A percentile compares a stretch with the other conserved stretches of the same genome.
Evolutionary conservation across 2,329 filamentous ascomycete species (phyloP).

Genomic region (Didymella sp.): DNA sequence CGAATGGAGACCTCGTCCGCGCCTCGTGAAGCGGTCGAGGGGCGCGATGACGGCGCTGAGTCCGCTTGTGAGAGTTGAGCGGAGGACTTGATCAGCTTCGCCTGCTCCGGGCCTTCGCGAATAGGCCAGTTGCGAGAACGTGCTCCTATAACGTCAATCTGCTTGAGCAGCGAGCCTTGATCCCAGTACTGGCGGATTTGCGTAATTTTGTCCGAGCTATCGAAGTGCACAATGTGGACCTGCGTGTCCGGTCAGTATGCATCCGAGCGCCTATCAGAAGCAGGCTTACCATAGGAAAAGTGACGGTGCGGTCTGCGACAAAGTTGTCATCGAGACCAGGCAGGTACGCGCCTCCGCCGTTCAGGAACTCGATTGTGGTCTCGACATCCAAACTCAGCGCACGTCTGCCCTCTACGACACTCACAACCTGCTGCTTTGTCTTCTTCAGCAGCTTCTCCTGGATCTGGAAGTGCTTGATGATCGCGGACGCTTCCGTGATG

Average conservation of each 20-base stretch:
- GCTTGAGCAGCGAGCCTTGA: constrained; percentile 89
- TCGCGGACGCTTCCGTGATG: constrained; percentile 72
- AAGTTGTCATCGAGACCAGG: constrained; percentile 95
- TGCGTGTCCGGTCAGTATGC: constrained; percentile 27
- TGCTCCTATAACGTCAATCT: constrained; percentile 90
- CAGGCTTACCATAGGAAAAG: constrained; percentile 77
- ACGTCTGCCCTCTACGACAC: constrained; percentile 73
- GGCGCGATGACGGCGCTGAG: constrained; percentile 41
- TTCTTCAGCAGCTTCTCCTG: constrained; percentile 79
- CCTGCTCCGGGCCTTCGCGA: constrained; percentile 82
- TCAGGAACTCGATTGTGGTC: constrained; percentile 81
- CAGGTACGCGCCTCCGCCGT: constrained; percentile 83
- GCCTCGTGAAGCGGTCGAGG: constrained; percentile 43
- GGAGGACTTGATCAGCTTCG: constrained; percentile 72
- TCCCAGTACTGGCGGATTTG: constrained; percentile 95
- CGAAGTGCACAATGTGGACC: constrained; percentile 83
- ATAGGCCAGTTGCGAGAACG: constrained; percentile 95
- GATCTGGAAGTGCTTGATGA: constrained; percentile 80
- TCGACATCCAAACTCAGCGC: constrained; percentile 79
- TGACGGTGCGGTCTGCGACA: constrained; percentile 79
- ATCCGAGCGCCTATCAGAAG: background rate
- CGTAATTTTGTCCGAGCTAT: constrained; percentile 76
- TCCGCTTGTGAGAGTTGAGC: constrained; percentile 45
- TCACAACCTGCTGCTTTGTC: constrained; percentile 79
- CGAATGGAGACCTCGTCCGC: constrained; percentile 46